Evolutionary conservation across 2,329 filamentous ascomycete genomes (phyloP), one percentile per base, ranked within the genome.

Genomic region (Phyllosticta citriasiana): DNA sequence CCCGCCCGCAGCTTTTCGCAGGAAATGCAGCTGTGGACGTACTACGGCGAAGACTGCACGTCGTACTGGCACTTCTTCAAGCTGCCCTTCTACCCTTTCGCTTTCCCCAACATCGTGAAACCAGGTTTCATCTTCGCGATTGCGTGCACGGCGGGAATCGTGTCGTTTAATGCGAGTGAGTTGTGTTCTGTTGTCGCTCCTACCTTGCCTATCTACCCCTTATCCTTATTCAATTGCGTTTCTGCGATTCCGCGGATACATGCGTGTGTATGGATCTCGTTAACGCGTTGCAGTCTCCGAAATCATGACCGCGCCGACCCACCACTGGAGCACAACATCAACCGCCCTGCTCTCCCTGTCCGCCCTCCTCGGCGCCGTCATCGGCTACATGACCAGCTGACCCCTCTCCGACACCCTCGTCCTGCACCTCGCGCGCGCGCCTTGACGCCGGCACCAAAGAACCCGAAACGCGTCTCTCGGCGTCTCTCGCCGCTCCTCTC

Each of bases 401-500:
- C 50, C 51, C 1, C 14, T 62, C 27, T 3, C 22, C 60, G 60
- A 78, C 63, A 53, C 63, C 3, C 40, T 69, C 8, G 55, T 62
- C 1, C 67, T 77, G 5, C 66, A 65, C 2, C 67, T 74, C 1
- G 67, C 70, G 7, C 72, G 72, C 60, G n/a, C n/a, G n/a, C n/a
- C 67, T 66, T 58, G 73, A 75, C 63, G 70, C 69, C 33, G 69
- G 68, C 14, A 66, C 71, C 19, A 74, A 73, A 19, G 71, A 75
- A 56, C 72, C 73, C 7, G 73, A 75, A 60, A 73, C 80, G 66
- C 75, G 82, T 63, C 70, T 86, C 0, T 77, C 72, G 72, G 67
- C 68, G 5, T 69, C 74, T n/a, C n/a, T n/a, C n/a, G 8, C 58
- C 68, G 1, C 65, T n/a, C n/a, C n/a, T n/a, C n/a, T n/a, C 72